A percentile compares a stretch with the other conserved stretches of the same genome.
Evolutionary conservation across 768 basidiomycete genomes (phyloP).

Genomic region (Neoboletus magnificus): DNA sequence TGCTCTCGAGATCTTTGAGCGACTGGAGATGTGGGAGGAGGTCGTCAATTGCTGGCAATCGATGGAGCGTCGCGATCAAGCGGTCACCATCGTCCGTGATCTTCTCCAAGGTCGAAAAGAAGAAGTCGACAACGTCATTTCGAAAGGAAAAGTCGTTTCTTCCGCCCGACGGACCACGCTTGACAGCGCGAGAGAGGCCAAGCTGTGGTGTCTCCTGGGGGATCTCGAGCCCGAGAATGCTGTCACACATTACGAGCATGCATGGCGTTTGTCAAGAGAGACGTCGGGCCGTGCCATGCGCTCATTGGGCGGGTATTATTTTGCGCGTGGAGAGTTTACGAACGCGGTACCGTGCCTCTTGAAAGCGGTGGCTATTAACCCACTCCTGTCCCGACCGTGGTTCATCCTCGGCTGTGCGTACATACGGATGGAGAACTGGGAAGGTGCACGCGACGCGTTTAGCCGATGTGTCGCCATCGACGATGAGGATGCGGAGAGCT

Average conservation of each 20-base stretch:
- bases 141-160: conserved; percentile 53
- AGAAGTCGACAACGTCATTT: conserved; percentile 74
- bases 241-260: conserved; percentile 69
- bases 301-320: conserved; percentile 82
- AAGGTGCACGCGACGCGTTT: conserved; percentile 79
- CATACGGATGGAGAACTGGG: conserved; percentile 82
- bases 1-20: conserved; percentile 90
- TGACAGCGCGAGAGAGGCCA: conserved; percentile 76
- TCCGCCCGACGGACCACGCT: conserved; percentile 41
- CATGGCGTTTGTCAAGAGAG: conserved; percentile 78
- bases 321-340: conserved; percentile 60
- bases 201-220: conserved; percentile 92
- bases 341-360: conserved; percentile 65
- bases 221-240: conserved; percentile 80
- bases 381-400: conserved; percentile 85
- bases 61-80: conserved; percentile 77
- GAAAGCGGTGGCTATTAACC: conserved; percentile 83
- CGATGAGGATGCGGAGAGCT: conserved; percentile 96
- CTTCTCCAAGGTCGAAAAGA: conserved; percentile 78
- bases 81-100: conserved; percentile 77
- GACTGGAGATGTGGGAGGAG: conserved; percentile 98
- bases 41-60: conserved; percentile 85
- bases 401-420: conserved; percentile 94
- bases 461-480: conserved; percentile 84
- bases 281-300: conserved; percentile 91